Evolutionary conservation across 371 early-diverging fungal species (phyloP).

Genomic region (Mortierella polycephala): DNA sequence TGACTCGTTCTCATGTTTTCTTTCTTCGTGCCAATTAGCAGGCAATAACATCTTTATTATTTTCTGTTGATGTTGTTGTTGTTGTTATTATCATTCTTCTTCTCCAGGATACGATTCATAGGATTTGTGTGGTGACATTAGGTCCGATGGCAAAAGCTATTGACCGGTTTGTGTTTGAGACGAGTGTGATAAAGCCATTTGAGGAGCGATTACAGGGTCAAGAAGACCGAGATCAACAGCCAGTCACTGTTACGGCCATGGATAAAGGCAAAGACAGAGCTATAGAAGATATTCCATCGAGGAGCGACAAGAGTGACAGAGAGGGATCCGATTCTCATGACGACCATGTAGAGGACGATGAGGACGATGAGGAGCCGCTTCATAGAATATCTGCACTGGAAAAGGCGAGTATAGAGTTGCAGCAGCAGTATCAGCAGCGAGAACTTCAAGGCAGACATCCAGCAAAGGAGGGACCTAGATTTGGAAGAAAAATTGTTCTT

Average conservation of each 20-base stretch:
- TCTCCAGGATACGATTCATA: constrained; percentile 29
- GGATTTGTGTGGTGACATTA: constrained; percentile 40
- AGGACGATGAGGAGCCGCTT: constrained; percentile 18
- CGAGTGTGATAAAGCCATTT: constrained; percentile 25
- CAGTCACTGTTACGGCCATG: too few relatives aligned
- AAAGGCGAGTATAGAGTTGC: neutral
- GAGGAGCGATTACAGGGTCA: constrained; percentile 2
- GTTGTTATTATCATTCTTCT: too few relatives aligned
- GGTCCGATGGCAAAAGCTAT: constrained; percentile 14
- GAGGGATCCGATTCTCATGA: neutral
- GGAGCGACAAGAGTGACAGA: neutral
- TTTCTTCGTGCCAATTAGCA: neutral
- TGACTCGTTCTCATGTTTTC: neutral
- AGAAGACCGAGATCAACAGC: neutral
- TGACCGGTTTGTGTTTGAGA: constrained; percentile 50
- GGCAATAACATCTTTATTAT: neutral
- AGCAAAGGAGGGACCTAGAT: constrained; percentile 1
- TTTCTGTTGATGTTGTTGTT: neutral
- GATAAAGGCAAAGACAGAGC: constrained; percentile 35
- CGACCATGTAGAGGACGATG: neutral
- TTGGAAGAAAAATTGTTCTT: constrained; percentile 14
- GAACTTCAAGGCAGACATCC: neutral
- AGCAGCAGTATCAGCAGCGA: neutral
- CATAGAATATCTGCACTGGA: neutral
- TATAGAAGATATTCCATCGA: neutral